phyloP scores from a whole-genome alignment of 495 filamentous ascomycete species.

The Annulohypoxylon bovei region DNA sequence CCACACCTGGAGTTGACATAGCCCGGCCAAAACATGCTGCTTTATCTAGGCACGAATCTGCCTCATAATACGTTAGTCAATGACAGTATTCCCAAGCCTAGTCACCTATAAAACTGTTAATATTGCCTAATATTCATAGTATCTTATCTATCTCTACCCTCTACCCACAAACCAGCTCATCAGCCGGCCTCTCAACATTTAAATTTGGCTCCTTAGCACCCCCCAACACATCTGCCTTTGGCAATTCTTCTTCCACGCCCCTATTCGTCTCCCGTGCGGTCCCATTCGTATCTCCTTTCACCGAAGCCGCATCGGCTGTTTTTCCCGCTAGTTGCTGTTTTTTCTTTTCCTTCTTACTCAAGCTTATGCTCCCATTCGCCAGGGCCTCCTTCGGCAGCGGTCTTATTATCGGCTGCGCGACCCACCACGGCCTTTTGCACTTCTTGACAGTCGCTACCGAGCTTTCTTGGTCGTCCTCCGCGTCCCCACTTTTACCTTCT shows the following conservation, averaged over 20 bases:
- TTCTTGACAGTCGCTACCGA: conserved; percentile 73
- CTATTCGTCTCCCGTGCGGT: background rate
- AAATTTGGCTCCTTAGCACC: conserved; percentile 45
- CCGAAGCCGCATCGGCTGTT: background rate
- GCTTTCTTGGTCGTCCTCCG: conserved; percentile 56
- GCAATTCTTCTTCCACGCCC: conserved; percentile 40
- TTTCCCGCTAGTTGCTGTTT: conserved; percentile 42
- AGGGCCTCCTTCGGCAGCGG: conserved; percentile 90
- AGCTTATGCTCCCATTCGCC: conserved; percentile 76
- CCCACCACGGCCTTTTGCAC: conserved; percentile 87
- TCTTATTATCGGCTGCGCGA: conserved; percentile 89
- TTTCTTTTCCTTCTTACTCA: conserved; percentile 65
- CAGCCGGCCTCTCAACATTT: conserved; percentile 20
- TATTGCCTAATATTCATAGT: background rate
- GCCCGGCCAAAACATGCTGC: background rate
- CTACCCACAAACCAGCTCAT: conserved; percentile 47
- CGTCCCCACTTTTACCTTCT: conserved; percentile 30
- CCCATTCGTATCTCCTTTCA: background rate
- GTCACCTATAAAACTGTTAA: background rate
- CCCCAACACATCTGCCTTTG: conserved; percentile 40
- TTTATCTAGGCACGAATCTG: background rate
- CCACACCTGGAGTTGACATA: background rate
- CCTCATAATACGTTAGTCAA: no score
- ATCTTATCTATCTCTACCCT: conserved; percentile 30
- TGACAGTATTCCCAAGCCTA: no score